A percentile compares a stretch with the other conserved stretches of the same genome.
Conservation (phyloP, 2,329 filamentous ascomycete genomes). For the Drechslerella stenobrocha region DNA sequence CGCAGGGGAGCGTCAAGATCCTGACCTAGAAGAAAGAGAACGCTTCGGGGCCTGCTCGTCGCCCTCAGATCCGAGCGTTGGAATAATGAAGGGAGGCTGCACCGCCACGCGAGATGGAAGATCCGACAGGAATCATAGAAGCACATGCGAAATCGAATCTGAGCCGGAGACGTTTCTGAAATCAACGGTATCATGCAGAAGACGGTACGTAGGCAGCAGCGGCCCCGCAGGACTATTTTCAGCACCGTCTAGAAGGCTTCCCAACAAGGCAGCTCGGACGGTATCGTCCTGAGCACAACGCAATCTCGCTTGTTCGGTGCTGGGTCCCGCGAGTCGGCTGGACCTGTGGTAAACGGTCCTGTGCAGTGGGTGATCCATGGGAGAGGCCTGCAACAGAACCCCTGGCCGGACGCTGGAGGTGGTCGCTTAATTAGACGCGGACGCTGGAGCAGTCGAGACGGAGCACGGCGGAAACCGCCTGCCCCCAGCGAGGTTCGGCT, state of each 20-base stretch:
- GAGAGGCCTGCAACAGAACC: slow-evolving; percentile 14
- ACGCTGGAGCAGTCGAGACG: slow-evolving; percentile 18
- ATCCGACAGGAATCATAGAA: background rate
- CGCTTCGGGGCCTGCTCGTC: no score
- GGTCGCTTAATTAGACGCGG: slow-evolving; percentile 47
- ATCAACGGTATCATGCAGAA: slow-evolving; percentile 34
- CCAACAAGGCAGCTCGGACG: slow-evolving; percentile 39
- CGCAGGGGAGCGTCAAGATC: background rate
- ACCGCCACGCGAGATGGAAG: slow-evolving; percentile 16
- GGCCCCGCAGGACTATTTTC: slow-evolving; percentile 39
- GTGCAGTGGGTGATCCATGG: slow-evolving; percentile 44
- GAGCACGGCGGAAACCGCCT: slow-evolving; percentile 42
- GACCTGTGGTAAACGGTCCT: slow-evolving; percentile 42
- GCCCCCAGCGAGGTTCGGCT: slow-evolving; percentile 5
- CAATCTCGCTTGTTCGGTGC: slow-evolving; percentile 44
- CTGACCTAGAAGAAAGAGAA: no score
- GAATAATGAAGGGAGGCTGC: slow-evolving; percentile 11
- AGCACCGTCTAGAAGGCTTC: slow-evolving; percentile 44
- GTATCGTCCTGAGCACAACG: slow-evolving; percentile 32
- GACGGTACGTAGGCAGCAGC: slow-evolving; percentile 40
- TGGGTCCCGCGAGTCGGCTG: slow-evolving; percentile 36
- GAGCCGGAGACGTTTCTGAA: background rate
- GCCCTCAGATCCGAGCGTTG: slow-evolving; percentile 4
- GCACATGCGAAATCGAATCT: slow-evolving; percentile 7
- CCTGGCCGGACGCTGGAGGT: slow-evolving; percentile 10